Conservation (phyloP, 805 yeast species). For the Ogataea angusta region DNA sequence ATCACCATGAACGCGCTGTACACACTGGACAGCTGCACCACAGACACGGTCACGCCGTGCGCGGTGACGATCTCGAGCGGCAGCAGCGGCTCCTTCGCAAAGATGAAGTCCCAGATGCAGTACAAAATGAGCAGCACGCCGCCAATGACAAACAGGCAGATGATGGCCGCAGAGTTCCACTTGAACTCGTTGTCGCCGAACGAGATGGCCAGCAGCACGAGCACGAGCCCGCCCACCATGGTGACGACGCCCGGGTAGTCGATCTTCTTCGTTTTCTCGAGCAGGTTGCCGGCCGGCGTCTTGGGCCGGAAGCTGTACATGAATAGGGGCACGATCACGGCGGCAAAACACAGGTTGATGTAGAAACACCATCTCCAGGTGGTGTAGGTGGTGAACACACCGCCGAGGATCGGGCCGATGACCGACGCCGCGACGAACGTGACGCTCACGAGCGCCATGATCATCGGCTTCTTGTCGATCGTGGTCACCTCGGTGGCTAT, state of each 20-base stretch:
- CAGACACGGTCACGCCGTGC: slow-evolving; percentile 37
- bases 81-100: slow-evolving; percentile 45
- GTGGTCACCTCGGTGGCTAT: slow-evolving; percentile 57
- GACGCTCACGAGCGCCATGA: slow-evolving; percentile 38
- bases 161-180: slow-evolving; percentile 54
- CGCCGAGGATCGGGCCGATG: slow-evolving; percentile 65
- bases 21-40: slow-evolving; percentile 36
- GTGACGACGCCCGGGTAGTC: slow-evolving; percentile 50
- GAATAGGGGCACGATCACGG: slow-evolving; percentile 39
- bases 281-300: slow-evolving; percentile 37
- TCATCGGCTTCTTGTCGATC: slow-evolving; percentile 35
- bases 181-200: slow-evolving; percentile 52
- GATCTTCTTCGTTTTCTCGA: slow-evolving; percentile 38
- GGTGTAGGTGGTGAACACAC: slow-evolving; percentile 52
- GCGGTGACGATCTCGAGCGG: slow-evolving; percentile 36
- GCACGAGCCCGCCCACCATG: slow-evolving; percentile 40
- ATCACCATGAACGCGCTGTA: slow-evolving; percentile 39
- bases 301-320: slow-evolving; percentile 46
- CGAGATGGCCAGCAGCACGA: slow-evolving; percentile 49
- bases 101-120: slow-evolving; percentile 39
- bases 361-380: slow-evolving; percentile 79
- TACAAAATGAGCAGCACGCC: slow-evolving; percentile 36
- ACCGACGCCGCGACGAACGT: slow-evolving; percentile 51
- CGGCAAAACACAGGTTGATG: slow-evolving; percentile 65
- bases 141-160: slow-evolving; percentile 46